Base-by-base conservation (phyloP, 768 basidiomycete genomes). In the Xerocomus spinulosus region DNA sequence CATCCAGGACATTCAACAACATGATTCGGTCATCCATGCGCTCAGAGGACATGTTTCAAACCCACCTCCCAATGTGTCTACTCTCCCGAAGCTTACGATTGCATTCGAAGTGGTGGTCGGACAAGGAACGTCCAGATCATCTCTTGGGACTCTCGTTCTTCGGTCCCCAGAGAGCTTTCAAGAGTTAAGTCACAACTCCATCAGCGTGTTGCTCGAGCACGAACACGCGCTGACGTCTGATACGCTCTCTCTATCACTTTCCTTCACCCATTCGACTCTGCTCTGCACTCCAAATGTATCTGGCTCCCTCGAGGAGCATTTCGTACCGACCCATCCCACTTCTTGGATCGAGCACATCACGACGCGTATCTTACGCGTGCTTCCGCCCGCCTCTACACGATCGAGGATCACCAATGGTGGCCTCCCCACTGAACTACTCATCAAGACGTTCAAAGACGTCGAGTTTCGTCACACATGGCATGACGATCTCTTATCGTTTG, bases 221-320 rank as follows among this genome's bases (percentile, higher is more conserved):
- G 56, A 61, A 9, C 21, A 51, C 29, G 8, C 37, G 10, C 39
- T 56, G 48, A 59, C 59, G 14, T 10, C 44, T 5, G 51, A 58
- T 9, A 53, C 56, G 3, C 20, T 48, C 5, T 61, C 59, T 3
- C 28, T 61, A 1, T 48, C 60, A 0, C 21, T 61, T 3, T 59
- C 59, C 21, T 61, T 61, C n/a, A 51, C 51, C 17, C 60, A 61
- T 21, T 61, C 59, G 9, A 62, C 43, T 21, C 50, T 56, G 43
- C 18, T 61, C 9, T 44, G 26, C n/a, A 61, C 59, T 10, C 39
- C 41, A 0, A 33, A 55, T 30, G 28, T 21, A 1, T 25, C 46
- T 2, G 44, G 39, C 17, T 14, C 5, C 3, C n/a, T 43, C 13
- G 56, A 50, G 5, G 52, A 44, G 21, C 36, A 44, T 28, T 17